Conservation (phyloP, 2,329 filamentous ascomycete genomes). For the Microcyclospora tardicrescens region DNA sequence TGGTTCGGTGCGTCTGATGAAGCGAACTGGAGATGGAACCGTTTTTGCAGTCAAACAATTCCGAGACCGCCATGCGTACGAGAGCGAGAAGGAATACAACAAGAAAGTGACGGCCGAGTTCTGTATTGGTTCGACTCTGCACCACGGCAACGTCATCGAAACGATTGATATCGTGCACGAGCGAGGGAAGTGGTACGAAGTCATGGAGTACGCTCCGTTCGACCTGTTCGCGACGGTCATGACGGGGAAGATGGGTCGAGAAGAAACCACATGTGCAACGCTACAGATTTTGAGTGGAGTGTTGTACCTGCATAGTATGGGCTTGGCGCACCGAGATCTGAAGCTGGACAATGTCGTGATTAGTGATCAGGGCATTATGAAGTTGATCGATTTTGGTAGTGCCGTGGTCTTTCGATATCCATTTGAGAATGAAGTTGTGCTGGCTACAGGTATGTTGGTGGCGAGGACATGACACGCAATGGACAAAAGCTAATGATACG, state of each 20-base stretch:
- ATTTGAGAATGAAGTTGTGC: constrained; percentile 78
- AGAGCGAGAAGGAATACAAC: constrained; percentile 87
- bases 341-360: constrained; percentile 98
- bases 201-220: constrained; percentile 96
- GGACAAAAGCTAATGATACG: constrained; percentile 1
- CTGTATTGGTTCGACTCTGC: constrained; percentile 90
- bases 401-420: constrained; percentile 95
- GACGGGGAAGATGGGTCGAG: constrained; percentile 91
- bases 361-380: constrained; percentile 94
- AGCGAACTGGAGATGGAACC: constrained; percentile 77
- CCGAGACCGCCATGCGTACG: constrained; percentile 77
- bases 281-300: constrained; percentile 91
- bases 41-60: constrained; percentile 99
- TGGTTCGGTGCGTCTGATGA: constrained; percentile 88
- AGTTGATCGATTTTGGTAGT: constrained; percentile 97
- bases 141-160: constrained; percentile 97
- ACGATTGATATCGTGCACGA: constrained; percentile 94
- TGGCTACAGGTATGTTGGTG: constrained; percentile 56
- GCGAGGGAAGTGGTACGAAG: constrained; percentile 89
- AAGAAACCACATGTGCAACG: constrained; percentile 83
- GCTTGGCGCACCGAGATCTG: constrained; percentile 83
- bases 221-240: constrained; percentile 97
- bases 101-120: constrained; percentile 98
- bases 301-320: constrained; percentile 88
- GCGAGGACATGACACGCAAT: no score